Evolutionary conservation across 345 rosid species (phyloP), one percentile per base, ranked within the genome.

Genomic region (Pugionium dolabratum): DNA sequence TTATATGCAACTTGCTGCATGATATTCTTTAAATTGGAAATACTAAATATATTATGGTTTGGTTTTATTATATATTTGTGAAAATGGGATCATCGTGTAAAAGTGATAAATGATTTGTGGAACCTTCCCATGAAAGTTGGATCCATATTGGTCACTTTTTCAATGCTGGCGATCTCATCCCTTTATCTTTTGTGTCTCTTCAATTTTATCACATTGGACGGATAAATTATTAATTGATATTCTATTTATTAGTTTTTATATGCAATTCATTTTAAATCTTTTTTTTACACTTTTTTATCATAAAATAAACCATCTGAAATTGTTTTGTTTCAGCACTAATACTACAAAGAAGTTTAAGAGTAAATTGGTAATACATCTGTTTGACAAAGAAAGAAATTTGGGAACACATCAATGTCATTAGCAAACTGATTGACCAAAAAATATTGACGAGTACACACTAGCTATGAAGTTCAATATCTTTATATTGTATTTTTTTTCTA

Each of bases 141-240:
- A 50, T 41, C 10, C 11, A 29, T 66, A 0, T 42, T 53, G 62
- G 61, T 26, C 49, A 32, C 3, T 31, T 59, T 41, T 66, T 46
- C 47, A 54, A 66, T 67, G 77, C 39, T 67, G 77, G 69, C 77
- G 26, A 47, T 67, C 73, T 67, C 72, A 73, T 54, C 69, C 29
- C 52, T 60, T 66, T 73, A 66, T 52, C 72, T 47, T 66, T 61
- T 67, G 46, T 73, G 62, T 60, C 63, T 44, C 64, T 47, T 60
- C 52, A 46, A 67, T 33, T 62, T 48, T 42, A 62, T 45, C 56
- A 45, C 35, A 35, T 5, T 54, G 28, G 28, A 37, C n/a, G 9
- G 29, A 67, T 67, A 55, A 6, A 11, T 45, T 46, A 6, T 27
- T 46, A 5, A 43, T 42, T 53, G 11, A 32, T 11, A 34, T 4